These are phyloP conservation scores for Paramecium tetraurelia DNA, from an alignment of 73 alveolate species.

Conservation along the genomic window DNA sequence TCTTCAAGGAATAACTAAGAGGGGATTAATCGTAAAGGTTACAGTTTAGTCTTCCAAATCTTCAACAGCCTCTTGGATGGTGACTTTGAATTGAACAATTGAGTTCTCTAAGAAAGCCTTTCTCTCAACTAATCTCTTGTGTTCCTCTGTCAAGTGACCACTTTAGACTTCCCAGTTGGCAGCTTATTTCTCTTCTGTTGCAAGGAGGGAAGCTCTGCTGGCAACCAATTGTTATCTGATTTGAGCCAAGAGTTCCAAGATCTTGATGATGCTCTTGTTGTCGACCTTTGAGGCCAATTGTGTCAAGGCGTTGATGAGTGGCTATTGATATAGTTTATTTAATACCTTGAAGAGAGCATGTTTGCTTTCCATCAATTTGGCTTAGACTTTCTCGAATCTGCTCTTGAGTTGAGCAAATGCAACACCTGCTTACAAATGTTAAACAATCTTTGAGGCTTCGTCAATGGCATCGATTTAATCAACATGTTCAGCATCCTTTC, in stretches of 20 bases:
- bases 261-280: conserved; percentile 17
- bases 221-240: conserved; percentile 51
- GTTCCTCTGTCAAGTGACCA: conserved; percentile 23
- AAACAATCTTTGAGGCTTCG: conserved; percentile 42
- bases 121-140: conserved; percentile 48
- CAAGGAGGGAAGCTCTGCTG: conserved; percentile 39
- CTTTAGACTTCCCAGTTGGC: conserved; percentile 29
- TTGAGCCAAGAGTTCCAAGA: conserved; percentile 41
- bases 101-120: conserved; percentile 45
- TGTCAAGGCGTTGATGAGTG: conserved; percentile 27
- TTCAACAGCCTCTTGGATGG: conserved; percentile 52
- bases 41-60: conserved; percentile 53
- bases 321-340: background rate
- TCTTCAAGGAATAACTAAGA: conserved; percentile 50
- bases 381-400: conserved; percentile 42
- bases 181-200: conserved; percentile 42
- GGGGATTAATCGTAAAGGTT: background rate
- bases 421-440: conserved; percentile 54
- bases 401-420: conserved; percentile 50
- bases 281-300: conserved; percentile 45
- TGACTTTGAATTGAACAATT: conserved; percentile 35
- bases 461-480: conserved; percentile 47
- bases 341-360: background rate
- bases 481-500: conserved; percentile 38
- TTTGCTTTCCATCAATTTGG: conserved; percentile 9